These are phyloP conservation scores for Dioscorea alata DNA, from an alignment of 106 monocot genomes.

Conservation along the genomic window DNA sequence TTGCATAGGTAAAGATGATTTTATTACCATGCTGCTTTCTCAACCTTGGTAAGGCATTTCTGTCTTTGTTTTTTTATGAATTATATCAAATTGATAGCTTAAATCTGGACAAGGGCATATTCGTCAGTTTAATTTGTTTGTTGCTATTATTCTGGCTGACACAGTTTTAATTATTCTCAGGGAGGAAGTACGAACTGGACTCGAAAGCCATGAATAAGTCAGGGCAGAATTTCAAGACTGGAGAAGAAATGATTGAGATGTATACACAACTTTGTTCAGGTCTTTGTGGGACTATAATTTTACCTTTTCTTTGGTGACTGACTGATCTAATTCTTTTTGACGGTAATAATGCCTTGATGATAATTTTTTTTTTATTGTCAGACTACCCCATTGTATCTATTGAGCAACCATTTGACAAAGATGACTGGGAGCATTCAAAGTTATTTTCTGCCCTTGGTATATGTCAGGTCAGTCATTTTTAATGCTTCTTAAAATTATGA, in stretches of 20 bases:
- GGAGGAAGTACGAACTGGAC: conserved; percentile 87
- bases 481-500: not conserved
- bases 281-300: not conserved
- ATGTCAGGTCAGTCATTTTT: conserved; percentile 62
- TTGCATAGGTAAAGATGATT: conserved; percentile 56
- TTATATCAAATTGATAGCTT: too few species aligned
- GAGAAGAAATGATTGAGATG: conserved; percentile 85
- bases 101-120: too few species aligned
- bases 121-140: too few species aligned
- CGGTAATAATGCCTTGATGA: not conserved
- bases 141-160: too few species aligned
- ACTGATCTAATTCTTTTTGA: not conserved
- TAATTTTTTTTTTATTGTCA: conserved; percentile 7
- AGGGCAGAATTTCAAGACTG: conserved; percentile 83
- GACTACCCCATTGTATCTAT: conserved; percentile 83
- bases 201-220: conserved; percentile 74
- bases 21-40: not conserved
- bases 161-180: conserved; percentile 21
- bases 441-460: conserved; percentile 58
- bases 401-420: conserved; percentile 92
- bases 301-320: not conserved
- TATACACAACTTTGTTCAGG: conserved; percentile 82
- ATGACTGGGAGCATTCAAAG: conserved; percentile 91
- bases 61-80: too few species aligned
- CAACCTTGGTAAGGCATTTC: too few species aligned